phyloP scores from a whole-genome alignment of 1,284 basidiomycete genomes.

The Wallemia ichthyophaga region DNA sequence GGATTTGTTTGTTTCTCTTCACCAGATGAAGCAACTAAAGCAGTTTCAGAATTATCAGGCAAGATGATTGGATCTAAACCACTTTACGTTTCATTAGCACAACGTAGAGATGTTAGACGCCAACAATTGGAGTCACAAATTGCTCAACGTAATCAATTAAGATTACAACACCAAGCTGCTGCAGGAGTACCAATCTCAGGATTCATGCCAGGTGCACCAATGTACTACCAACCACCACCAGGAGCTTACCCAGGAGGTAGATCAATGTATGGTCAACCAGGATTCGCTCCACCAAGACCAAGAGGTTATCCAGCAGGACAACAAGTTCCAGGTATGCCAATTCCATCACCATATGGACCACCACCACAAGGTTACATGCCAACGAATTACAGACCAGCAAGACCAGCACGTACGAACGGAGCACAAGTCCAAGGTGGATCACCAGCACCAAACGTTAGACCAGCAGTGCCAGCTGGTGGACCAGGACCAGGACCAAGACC shows the following conservation, averaged over 20 bases:
- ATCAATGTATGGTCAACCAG: background rate
- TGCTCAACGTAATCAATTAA: conserved; percentile 64
- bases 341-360: conserved; percentile 1
- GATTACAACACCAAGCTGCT: conserved; percentile 71
- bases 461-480: conserved; percentile 16
- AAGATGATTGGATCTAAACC: conserved; percentile 99
- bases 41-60: conserved; percentile 99
- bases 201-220: conserved; percentile 44
- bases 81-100: conserved; percentile 91
- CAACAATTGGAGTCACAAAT: conserved; percentile 98
- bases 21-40: conserved; percentile 96
- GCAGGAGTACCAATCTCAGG: conserved; percentile 43
- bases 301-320: conserved; percentile 3
- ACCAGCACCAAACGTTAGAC: conserved; percentile 4
- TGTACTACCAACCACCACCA: conserved; percentile 65
- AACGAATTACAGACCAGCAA: conserved; percentile 10
- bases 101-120: conserved; percentile 89
- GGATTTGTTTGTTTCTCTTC: conserved; percentile 98
- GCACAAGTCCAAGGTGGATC: conserved; percentile 7
- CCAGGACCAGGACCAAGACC: conserved; percentile 12
- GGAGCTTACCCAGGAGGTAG: conserved; percentile 26
- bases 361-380: conserved; percentile 3
- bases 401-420: conserved; percentile 18
- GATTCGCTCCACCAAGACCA: conserved; percentile 1
- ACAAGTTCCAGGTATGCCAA: conserved; percentile 1